Base-by-base conservation (phyloP, 139 green algal genomes). In the Chlorella sp. region DNA sequence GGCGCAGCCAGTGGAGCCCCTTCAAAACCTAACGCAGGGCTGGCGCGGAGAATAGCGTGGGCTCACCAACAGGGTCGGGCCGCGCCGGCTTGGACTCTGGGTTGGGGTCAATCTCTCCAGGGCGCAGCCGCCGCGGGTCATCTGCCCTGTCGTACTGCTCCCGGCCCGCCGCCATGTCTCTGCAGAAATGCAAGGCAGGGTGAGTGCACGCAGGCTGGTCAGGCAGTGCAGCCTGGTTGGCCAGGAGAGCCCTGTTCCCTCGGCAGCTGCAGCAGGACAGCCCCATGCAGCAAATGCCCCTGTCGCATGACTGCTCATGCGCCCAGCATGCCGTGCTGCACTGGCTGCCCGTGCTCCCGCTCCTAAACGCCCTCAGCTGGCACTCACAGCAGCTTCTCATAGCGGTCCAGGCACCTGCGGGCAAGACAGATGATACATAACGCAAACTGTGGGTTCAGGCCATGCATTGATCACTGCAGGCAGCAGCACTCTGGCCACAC, bases 41-140 rank as follows among this genome's bases (percentile, higher is more conserved):
- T n/a, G n/a, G n/a, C n/a, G n/a, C n/a, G n/a, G n/a, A n/a, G n/a
- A n/a, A n/a, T n/a, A n/a, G n/a, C 5, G 67, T 23, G 11, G 23
- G 34, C 73, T 34, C 74, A 82, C 75, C 75, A 9, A 82, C 75
- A 36, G 75, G 57, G 57, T 82, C 75, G 30, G 75, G 75, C 32
- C 96, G 89, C 11, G 98, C 98, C 17, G 98, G 98, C 90, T 98
- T 98, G 56, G 94, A 88, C 88, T 99, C 98, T 11, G 97, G 98
- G 87, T 99, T 98, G 32, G 97, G 97, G 84, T 99, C 98, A 74
- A 99, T 99, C 88, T 99, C 97, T 12, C 97, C 97, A 3, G 98
- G 96, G 0, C 96, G 91, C 79, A 99, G 89, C 0, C 97, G 92
- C 47, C 97, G 88, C 12, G 97, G 97, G 83, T 99, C 97, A 85